These are phyloP conservation scores for Teratosphaeria pseudoeucalypti DNA, from an alignment of 2,329 filamentous ascomycete genomes.

Conservation along the genomic window DNA sequence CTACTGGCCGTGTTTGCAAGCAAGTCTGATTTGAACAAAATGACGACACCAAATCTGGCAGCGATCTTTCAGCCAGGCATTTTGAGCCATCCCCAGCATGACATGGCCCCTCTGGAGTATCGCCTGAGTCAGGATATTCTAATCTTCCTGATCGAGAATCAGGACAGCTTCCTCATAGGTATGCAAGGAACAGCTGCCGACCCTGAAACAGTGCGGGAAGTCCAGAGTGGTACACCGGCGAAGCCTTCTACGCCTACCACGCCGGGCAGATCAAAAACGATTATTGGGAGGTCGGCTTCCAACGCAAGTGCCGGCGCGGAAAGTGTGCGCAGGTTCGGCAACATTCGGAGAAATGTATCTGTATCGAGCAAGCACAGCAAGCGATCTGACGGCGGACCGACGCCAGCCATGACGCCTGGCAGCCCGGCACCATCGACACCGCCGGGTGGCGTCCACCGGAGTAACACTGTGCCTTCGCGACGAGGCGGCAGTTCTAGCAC, in stretches of 20 bases:
- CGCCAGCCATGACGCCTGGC: slow-evolving; percentile 52
- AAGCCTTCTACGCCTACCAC: slow-evolving; percentile 27
- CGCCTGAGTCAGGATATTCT: slow-evolving; percentile 91
- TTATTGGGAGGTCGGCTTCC: slow-evolving; percentile 66
- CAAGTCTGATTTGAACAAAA: slow-evolving; percentile 92
- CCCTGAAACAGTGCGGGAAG: slow-evolving; percentile 58
- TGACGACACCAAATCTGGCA: slow-evolving; percentile 88
- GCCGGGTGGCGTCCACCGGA: slow-evolving; percentile 49
- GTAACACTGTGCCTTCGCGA: slow-evolving; percentile 90
- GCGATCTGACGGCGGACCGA: slow-evolving; percentile 59
- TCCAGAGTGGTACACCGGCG: slow-evolving; percentile 54
- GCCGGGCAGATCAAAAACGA: slow-evolving; percentile 42
- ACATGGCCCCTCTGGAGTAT: slow-evolving; percentile 93
- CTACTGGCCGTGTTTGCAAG: slow-evolving; percentile 92
- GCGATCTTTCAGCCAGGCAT: slow-evolving; percentile 97
- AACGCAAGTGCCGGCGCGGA: slow-evolving; percentile 83
- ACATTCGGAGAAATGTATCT: slow-evolving; percentile 77
- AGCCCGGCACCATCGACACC: slow-evolving; percentile 16
- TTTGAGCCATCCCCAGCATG: slow-evolving; percentile 84
- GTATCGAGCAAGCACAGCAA: slow-evolving; percentile 82
- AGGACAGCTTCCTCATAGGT: slow-evolving; percentile 94
- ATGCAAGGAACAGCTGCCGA: slow-evolving; percentile 99
- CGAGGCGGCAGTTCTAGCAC: slow-evolving; percentile 53
- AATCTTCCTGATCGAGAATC: slow-evolving; percentile 96
- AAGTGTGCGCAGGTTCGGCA: slow-evolving; percentile 70